Conservation (phyloP, 306 rosid genomes). For the Vigna angularis region DNA sequence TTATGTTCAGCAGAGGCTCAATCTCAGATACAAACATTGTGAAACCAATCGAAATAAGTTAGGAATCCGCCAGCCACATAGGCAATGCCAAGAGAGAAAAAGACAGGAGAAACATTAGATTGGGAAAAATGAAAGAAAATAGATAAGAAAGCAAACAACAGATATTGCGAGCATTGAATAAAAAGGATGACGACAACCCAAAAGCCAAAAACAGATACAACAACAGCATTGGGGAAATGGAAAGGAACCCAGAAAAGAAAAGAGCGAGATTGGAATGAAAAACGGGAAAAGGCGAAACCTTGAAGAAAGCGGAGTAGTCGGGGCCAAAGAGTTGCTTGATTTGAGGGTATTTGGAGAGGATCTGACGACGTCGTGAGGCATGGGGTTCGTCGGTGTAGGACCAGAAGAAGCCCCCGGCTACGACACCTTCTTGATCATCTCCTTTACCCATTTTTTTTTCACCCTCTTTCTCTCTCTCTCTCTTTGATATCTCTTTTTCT, state of each 20-base stretch:
- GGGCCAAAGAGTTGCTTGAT: conserved; percentile 89
- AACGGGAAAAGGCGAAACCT: conserved; percentile 52
- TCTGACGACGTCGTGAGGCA: conserved; percentile 88
- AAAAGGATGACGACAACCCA: neutral
- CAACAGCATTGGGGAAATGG: neutral
- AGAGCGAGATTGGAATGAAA: neutral
- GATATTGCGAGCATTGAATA: neutral
- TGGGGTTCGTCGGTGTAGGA: conserved; percentile 95
- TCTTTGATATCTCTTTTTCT: neutral
- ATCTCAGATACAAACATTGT: neutral
- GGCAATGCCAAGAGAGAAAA: neutral
- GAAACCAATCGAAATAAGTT: neutral
- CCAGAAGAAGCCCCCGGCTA: conserved; percentile 89
- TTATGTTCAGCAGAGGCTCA: neutral
- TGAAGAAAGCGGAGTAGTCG: conserved; percentile 69
- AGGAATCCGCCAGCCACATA: neutral
- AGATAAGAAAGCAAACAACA: neutral
- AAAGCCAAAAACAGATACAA: neutral
- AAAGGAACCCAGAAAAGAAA: neutral
- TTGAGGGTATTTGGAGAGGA: conserved; percentile 91
- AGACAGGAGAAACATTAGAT: neutral
- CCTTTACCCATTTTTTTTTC: conserved; percentile 34
- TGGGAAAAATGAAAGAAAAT: neutral
- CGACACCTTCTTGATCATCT: conserved; percentile 61
- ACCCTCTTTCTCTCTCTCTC: neutral